Conservation (phyloP, 129 eudicot species). For the Smallanthus sonchifolius region DNA sequence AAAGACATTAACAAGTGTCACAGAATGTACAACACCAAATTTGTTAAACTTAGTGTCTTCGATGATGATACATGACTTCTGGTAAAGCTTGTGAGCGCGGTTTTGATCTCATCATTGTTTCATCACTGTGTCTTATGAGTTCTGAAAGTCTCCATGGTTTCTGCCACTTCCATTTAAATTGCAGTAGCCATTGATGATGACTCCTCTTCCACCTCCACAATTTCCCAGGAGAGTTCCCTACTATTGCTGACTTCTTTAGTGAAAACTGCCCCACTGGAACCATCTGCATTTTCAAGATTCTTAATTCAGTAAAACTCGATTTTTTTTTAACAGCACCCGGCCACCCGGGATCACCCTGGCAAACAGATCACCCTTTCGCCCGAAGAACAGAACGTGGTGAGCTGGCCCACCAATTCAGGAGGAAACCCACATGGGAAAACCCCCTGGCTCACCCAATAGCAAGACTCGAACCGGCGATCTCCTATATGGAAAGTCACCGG, state of each 20-base stretch:
- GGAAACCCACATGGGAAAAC: too few species aligned
- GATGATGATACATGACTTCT: slow-evolving; percentile 44
- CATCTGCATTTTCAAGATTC: slow-evolving; percentile 48
- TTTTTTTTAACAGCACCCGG: too few species aligned
- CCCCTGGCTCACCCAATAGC: too few species aligned
- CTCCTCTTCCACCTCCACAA: slow-evolving; percentile 99
- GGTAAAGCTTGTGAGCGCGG: slow-evolving; percentile 62
- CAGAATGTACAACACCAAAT: slow-evolving; percentile 20
- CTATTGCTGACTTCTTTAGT: slow-evolving; percentile 54
- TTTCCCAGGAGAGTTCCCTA: slow-evolving; percentile 67
- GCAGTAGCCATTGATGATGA: slow-evolving; percentile 95
- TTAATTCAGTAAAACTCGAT: not conserved
- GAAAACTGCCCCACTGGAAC: slow-evolving; percentile 77
- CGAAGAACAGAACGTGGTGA: too few species aligned
- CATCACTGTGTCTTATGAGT: slow-evolving; percentile 77
- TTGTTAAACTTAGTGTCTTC: slow-evolving; percentile 33
- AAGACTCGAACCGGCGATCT: too few species aligned
- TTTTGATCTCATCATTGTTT: slow-evolving; percentile 64
- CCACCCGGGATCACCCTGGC: too few species aligned
- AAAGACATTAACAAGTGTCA: slow-evolving; percentile 10
- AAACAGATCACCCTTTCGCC: too few species aligned
- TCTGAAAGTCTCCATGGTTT: slow-evolving; percentile 97
- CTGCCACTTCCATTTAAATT: slow-evolving; percentile 99
- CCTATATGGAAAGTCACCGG: too few species aligned
- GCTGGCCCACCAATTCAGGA: too few species aligned